Conservation (phyloP, 495 filamentous ascomycete genomes). For the Pseudoneurospora amorphoporcata region DNA sequence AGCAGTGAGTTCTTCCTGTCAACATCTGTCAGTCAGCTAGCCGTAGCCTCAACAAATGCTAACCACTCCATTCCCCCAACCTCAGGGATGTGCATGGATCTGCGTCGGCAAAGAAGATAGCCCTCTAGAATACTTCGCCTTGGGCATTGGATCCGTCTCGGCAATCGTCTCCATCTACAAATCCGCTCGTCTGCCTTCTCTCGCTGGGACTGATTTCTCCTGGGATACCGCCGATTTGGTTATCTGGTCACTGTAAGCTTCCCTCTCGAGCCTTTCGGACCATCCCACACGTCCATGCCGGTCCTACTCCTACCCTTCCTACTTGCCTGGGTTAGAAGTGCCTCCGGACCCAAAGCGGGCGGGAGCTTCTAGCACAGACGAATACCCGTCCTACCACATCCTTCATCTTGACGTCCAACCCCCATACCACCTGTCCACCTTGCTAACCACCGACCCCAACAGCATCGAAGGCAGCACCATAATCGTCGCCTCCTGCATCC, state of each 20-base stretch:
- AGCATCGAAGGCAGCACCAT: constrained; percentile 38
- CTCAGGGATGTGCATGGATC: not conserved
- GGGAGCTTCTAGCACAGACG: too few species aligned
- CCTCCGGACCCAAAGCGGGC: too few species aligned
- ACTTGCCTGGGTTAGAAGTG: too few species aligned
- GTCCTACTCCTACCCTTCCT: too few species aligned
- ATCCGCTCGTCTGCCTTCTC: constrained; percentile 26
- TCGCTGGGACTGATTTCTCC: constrained; percentile 27
- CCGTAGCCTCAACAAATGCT: not conserved
- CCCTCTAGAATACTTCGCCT: constrained; percentile 28
- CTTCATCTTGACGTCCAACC: constrained; percentile 34
- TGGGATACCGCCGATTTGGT: constrained; percentile 27
- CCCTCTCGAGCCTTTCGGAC: not conserved
- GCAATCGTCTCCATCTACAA: constrained; percentile 31
- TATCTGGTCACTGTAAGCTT: constrained; percentile 35
- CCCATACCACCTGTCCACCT: not conserved
- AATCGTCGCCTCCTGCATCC: constrained; percentile 41
- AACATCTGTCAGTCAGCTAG: not conserved
- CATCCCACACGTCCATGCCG: too few species aligned
- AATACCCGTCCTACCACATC: too few species aligned
- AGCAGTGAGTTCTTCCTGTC: constrained; percentile 6
- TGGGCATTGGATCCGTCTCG: constrained; percentile 34
- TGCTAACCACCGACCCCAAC: not conserved
- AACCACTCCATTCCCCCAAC: not conserved
- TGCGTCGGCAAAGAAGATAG: constrained; percentile 32